Percentiles rank a stretch among this genome's conserved stretches.
Conservation (phyloP, 352 stramenopile genomes). For the Pythium guiyangense region DNA sequence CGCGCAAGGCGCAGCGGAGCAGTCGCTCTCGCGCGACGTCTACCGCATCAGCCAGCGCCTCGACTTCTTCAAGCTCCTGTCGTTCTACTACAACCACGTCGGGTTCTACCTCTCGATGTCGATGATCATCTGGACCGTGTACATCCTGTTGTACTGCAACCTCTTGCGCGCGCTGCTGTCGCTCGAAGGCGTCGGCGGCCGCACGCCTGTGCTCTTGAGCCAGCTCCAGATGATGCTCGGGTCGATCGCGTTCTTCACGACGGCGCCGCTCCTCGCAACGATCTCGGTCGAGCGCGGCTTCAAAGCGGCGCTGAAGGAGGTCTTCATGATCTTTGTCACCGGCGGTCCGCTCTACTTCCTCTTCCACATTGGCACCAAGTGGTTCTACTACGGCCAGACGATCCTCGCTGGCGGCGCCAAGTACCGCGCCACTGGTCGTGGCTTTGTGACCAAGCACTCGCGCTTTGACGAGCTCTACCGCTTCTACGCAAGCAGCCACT, state of each 20-base stretch:
- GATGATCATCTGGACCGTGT: constrained; percentile 97
- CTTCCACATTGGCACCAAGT: constrained; percentile 99
- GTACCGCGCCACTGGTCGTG: constrained; percentile 96
- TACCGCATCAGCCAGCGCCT: constrained; percentile 96
- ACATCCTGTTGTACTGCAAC: constrained; percentile 97
- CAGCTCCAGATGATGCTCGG: constrained; percentile 96
- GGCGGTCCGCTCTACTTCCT: constrained; percentile 98
- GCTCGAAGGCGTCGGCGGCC: constrained; percentile 90
- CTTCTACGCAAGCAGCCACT: constrained; percentile 97
- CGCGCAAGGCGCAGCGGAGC: constrained; percentile 95
- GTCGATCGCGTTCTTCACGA: constrained; percentile 96
- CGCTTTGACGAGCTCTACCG: constrained; percentile 97
- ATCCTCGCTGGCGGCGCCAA: constrained; percentile 97
- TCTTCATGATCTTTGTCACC: constrained; percentile 96
- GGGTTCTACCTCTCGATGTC: constrained; percentile 98
- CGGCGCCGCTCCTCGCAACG: constrained; percentile 95
- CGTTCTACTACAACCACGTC: constrained; percentile 99
- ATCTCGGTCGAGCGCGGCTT: constrained; percentile 98
- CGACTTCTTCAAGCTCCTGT: constrained; percentile 98
- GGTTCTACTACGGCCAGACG: constrained; percentile 99
- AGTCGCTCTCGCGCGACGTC: constrained; percentile 97
- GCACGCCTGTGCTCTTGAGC: constrained; percentile 91
- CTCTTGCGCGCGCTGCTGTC: constrained; percentile 91
- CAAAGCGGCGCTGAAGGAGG: constrained; percentile 89
- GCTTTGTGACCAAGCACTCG: constrained; percentile 98